Base-by-base conservation (phyloP, 352 stramenopile species). In the Pythium periplocum region DNA sequence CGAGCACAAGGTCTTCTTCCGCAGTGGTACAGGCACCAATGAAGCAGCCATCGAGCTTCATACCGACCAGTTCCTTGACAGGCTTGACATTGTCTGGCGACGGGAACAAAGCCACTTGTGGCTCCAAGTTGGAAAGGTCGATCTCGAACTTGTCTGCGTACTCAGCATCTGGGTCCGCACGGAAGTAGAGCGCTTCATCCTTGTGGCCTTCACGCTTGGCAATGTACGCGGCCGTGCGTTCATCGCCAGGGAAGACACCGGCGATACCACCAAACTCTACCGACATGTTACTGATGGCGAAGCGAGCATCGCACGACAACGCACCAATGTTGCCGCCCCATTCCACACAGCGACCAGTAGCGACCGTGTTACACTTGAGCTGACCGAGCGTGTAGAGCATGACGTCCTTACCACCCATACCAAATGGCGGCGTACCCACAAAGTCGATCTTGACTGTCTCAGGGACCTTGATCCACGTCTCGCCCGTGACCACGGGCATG, bases 381-480 rank as follows among this genome's bases (percentile, higher is more conserved):
- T 90, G 68, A 37, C 83, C 81, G 37, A 92, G 69, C 46, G 78
- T 92, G 69, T 90, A 87, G 2, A 94, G 70, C 77, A 94, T 94
- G 11, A 92, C 83, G 62, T 94, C 83, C 64, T 94, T 94, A 42
- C 83, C 83, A 41, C 81, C 83, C 65, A 92, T 87, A 50, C 82
- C 83, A 44, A 73, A 73, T 2, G 79, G 75, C 1, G 79, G 83
- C 7, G 64, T 57, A 53, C 82, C 82, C 11, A 86, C 70, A 53
- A 94, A 91, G 55, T 90, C 79, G 50, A 94, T 81, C 47, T 88
- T 80, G 53, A 90, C 83, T n/a, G 78, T 92, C 68, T 92, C 81
- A 0, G 83, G 83, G 33, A 94, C 83, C 62, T 94, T 90, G 55
- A 92, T 90, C 83, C 83, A 94, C 42, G 81, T 94, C 67, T 94